Evolutionary conservation across 2,329 filamentous ascomycete species (phyloP).

Genomic region (Phialemonium atrogriseum): DNA sequence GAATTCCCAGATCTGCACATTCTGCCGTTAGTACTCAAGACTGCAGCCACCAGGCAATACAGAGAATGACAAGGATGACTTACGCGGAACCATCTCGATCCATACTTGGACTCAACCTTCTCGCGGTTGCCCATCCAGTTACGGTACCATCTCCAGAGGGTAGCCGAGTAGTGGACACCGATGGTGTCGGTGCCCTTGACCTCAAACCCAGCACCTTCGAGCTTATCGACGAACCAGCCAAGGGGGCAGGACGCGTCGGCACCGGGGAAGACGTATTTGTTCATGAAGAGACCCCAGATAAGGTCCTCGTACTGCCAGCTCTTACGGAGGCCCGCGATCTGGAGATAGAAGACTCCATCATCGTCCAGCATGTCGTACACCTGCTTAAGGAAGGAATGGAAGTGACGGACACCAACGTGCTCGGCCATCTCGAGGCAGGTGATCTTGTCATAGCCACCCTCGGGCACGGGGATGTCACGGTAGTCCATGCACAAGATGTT

Average conservation of each 20-base stretch:
- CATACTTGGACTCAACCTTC: constrained; percentile 92
- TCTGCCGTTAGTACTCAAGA: constrained; percentile 6
- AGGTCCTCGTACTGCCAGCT: constrained; percentile 97
- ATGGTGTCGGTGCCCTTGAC: constrained; percentile 88
- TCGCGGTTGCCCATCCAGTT: constrained; percentile 95
- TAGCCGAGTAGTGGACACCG: constrained; percentile 94
- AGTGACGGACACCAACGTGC: constrained; percentile 92
- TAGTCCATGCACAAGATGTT: constrained; percentile 95
- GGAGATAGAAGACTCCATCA: constrained; percentile 91
- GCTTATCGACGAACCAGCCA: constrained; percentile 73
- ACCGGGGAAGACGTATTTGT: constrained; percentile 98
- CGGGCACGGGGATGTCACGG: constrained; percentile 77
- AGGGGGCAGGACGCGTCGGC: constrained; percentile 93
- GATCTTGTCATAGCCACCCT: constrained; percentile 84
- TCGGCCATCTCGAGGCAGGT: constrained; percentile 98
- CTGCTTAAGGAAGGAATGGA: constrained; percentile 72
- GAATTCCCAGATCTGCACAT: constrained; percentile 72
- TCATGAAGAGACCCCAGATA: constrained; percentile 98
- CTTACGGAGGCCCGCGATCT: constrained; percentile 90
- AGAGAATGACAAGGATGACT: constrained; percentile 26
- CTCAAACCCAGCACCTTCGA: constrained; percentile 84
- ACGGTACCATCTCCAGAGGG: constrained; percentile 95
- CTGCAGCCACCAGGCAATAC: too few relatives aligned
- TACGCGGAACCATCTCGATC: constrained; percentile 89
- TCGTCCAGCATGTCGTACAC: constrained; percentile 94